Evolutionary conservation across 2,329 filamentous ascomycete species (phyloP).

Genomic region (Sporothrix pseudoabietina): DNA sequence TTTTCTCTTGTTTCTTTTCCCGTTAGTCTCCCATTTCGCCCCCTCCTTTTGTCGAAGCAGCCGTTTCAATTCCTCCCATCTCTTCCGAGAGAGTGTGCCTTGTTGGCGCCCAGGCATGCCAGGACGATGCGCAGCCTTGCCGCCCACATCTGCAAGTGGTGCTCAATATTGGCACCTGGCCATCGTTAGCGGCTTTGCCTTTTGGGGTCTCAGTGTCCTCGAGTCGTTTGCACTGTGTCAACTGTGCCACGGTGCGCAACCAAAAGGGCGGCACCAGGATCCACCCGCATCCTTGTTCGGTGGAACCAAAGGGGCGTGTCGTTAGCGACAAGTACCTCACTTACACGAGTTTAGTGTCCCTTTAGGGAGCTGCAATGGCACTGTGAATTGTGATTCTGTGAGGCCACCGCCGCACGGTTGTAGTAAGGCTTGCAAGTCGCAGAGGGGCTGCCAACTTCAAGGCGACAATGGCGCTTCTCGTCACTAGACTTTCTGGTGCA

Average conservation of each 20-base stretch:
- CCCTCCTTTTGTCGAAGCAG: not conserved
- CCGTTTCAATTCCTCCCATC: not conserved
- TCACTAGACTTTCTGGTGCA: not conserved
- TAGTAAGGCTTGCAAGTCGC: not conserved
- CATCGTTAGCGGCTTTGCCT: not conserved
- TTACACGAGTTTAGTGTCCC: not conserved
- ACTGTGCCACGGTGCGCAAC: slow-evolving; percentile 2
- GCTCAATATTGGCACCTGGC: not conserved
- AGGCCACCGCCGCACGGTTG: not conserved
- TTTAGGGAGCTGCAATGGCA: not conserved
- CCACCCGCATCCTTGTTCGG: slow-evolving; percentile 1
- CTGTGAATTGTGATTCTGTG: not conserved
- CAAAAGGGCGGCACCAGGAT: not conserved
- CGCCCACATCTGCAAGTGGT: not conserved
- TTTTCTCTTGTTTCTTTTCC: not conserved
- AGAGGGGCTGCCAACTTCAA: not conserved
- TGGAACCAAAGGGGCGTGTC: slow-evolving; percentile 6
- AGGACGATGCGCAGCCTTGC: slow-evolving; percentile 24
- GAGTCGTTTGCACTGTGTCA: not conserved
- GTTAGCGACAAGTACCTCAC: slow-evolving; percentile 18
- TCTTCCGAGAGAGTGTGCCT: slow-evolving; percentile 23
- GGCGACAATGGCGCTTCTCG: not conserved
- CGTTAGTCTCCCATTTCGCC: not conserved
- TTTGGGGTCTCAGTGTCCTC: not conserved
- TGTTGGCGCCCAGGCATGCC: slow-evolving; percentile 23